Evolutionary conservation across 2,329 filamentous ascomycete species (phyloP), one percentile per base, ranked within the genome.

Genomic region (Monilinia fructicola): DNA sequence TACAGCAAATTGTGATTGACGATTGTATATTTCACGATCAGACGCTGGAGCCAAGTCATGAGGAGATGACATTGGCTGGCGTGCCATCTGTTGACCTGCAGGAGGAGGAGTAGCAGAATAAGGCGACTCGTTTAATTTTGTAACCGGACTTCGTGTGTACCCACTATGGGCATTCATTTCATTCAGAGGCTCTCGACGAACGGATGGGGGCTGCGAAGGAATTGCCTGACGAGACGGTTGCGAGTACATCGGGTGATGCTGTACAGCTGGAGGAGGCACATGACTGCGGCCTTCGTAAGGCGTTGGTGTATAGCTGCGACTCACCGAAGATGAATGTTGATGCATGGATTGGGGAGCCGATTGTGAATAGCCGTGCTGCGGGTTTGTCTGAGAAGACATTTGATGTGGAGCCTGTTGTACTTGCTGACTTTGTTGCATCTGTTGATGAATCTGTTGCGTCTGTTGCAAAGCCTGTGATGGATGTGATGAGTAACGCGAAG

Each of bases 261-360:
- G 76, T 18, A 76, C 70, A n/a, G 72, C 66, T 71, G 70, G 69
- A 72, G 76, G 46, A 73, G 73, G 40, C 73, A 79, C 78, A 72
- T 86, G 84, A 12, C 79, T 74, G 54, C 73, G 71, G 55, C 44
- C 65, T 26, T 76, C 75, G 60, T 74, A 75, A 21, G 67, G 60
- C 14, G 69, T 74, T 14, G 74, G 73, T 4, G 73, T 75, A 62
- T 73, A 76, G 62, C 72, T 75, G n/a, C 73, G 72, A 11, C 72
- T 73, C 42, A 75, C 70, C 1, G 75, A 74, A 10, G 73, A 69
- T 0, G 80, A 78, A 66, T 87, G 87, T 70, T 86, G 85, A 26
- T 82, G 80, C n/a, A 73, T 61, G 9, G 70, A 59, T 56, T 73
- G 72, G 18, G 82, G 80, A n/a, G 84, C 81, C 9, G 84, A 83